Percentiles rank a stretch among this genome's conserved stretches.
Conservation (phyloP, 2,329 filamentous ascomycete species). For the Claviceps monticola region DNA sequence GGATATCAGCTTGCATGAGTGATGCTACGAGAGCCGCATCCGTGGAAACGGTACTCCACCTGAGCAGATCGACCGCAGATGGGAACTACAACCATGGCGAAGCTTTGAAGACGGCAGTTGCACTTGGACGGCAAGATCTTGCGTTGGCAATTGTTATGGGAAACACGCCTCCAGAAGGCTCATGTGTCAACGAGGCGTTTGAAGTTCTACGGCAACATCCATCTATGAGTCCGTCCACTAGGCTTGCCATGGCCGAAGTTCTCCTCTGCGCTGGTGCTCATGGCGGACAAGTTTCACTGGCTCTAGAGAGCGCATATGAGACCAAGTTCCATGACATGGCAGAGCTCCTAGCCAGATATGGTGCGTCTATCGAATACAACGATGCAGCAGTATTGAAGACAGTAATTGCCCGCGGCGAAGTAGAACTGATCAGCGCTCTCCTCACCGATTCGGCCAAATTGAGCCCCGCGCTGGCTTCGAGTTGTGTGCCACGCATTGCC, state of each 20-base stretch:
- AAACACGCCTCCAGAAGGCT: conserved; percentile 33
- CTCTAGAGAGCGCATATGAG: conserved; percentile 33
- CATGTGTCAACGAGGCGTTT: conserved; percentile 37
- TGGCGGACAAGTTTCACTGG: conserved; percentile 34
- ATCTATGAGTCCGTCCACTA: conserved; percentile 33
- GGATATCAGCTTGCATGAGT: conserved; percentile 36
- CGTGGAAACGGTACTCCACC: conserved; percentile 32
- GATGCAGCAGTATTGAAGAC: conserved; percentile 34
- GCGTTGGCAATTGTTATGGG: conserved; percentile 40
- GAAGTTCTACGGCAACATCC: conserved; percentile 30
- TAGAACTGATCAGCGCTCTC: conserved; percentile 32
- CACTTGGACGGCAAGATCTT: conserved; percentile 36
- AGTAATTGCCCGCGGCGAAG: conserved; percentile 30
- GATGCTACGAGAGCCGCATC: conserved; percentile 37
- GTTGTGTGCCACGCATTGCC: conserved; percentile 35
- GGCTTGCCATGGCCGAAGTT: conserved; percentile 38
- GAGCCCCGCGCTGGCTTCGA: conserved; percentile 32
- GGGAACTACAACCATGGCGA: conserved; percentile 37
- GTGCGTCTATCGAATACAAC: conserved; percentile 40
- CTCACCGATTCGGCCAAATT: conserved; percentile 29
- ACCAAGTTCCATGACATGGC: conserved; percentile 41
- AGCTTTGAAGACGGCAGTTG: conserved; percentile 36
- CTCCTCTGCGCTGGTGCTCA: conserved; percentile 44
- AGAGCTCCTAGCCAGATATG: conserved; percentile 35
- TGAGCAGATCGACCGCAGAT: conserved; percentile 40